Percentiles rank a stretch among this genome's conserved stretches.
These are phyloP conservation scores for Cymbopogon citratus DNA, from an alignment of 176 grass and related monocot genomes.

Conservation along the genomic window DNA sequence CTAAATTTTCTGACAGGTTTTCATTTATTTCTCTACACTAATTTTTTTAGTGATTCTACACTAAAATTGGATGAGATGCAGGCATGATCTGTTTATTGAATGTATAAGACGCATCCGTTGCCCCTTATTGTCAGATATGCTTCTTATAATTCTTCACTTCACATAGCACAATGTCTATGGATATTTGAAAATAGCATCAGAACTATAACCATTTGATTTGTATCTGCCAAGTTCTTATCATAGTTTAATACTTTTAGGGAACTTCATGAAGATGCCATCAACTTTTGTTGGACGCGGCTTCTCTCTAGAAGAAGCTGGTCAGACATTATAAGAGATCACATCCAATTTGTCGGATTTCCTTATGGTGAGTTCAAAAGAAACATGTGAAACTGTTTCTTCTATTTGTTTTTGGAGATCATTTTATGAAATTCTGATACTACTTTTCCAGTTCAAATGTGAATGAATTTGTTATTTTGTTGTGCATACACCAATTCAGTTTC, in stretches of 20 bases:
- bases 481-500: background rate
- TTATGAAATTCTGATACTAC: too few species aligned
- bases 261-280: slow-evolving; percentile 37
- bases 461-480: background rate
- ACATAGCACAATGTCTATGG: background rate
- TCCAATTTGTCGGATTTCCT: slow-evolving; percentile 26
- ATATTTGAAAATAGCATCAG: background rate
- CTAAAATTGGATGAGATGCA: background rate
- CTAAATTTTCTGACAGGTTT: slow-evolving; percentile 63
- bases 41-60: background rate
- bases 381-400: background rate
- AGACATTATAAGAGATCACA: slow-evolving; percentile 34
- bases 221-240: slow-evolving; percentile 7
- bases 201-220: background rate
- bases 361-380: slow-evolving; percentile 41
- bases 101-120: background rate
- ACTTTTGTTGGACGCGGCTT: background rate
- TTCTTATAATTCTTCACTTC: background rate
- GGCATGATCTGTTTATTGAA: background rate
- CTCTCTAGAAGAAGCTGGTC: slow-evolving; percentile 24
- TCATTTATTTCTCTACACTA: background rate
- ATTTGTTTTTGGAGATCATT: background rate
- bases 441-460: too few species aligned
- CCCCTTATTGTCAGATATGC: background rate
- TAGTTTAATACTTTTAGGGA: slow-evolving; percentile 30